phyloP scores from a whole-genome alignment of 495 filamentous ascomycete genomes.

The Geopyxis carbonaria region DNA sequence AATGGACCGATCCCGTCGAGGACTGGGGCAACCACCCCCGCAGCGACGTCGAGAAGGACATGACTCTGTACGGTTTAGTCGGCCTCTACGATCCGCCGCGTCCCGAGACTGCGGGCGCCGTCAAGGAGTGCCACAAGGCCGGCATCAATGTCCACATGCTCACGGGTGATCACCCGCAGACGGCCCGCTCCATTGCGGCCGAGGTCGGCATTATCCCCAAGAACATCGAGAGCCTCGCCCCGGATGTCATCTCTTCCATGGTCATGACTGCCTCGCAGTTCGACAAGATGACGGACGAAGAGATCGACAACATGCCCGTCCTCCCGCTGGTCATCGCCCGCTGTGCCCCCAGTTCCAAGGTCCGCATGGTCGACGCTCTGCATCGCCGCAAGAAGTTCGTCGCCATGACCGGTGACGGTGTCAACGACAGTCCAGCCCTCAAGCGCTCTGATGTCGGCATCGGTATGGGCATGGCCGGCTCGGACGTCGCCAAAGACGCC shows the following conservation, averaged over 20 bases:
- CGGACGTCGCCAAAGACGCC: conserved; percentile 60
- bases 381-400: conserved; percentile 47
- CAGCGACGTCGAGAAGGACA: conserved; percentile 36
- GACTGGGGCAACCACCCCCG: conserved; percentile 34
- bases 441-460: conserved; percentile 62
- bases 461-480: conserved; percentile 57
- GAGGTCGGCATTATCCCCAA: conserved; percentile 51
- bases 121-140: conserved; percentile 42
- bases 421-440: conserved; percentile 62
- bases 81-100: conserved; percentile 44
- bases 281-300: conserved; percentile 40
- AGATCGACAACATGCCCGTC: conserved; percentile 44
- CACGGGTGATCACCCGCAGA: conserved; percentile 50
- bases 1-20: conserved; percentile 23
- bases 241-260: conserved; percentile 42
- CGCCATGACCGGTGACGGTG: conserved; percentile 62
- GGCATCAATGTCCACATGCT: conserved; percentile 67
- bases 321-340: conserved; percentile 53
- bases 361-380: conserved; percentile 52
- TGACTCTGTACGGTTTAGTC: conserved; percentile 41
- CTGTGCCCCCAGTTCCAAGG: conserved; percentile 52
- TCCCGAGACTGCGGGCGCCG: conserved; percentile 34
- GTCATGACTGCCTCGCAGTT: conserved; percentile 50
- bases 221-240: conserved; percentile 34
- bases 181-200: conserved; percentile 46